A percentile compares a stretch with the other conserved stretches of the same genome.
phyloP scores from a whole-genome alignment of 2,329 filamentous ascomycete genomes.

The Trichophyton verrucosum region DNA sequence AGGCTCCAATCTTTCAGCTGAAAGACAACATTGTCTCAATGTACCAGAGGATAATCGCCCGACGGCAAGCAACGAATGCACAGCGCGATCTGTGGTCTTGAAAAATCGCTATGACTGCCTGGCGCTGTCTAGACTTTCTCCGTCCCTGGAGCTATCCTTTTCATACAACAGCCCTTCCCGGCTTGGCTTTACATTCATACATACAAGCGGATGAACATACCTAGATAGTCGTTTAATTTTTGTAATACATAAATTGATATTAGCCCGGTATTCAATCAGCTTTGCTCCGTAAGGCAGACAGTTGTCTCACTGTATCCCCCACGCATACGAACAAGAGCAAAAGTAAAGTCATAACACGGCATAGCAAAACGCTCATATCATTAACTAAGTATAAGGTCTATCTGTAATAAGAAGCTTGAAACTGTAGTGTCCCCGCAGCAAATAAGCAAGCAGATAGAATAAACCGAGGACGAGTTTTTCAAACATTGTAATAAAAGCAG shows the following conservation, averaged over 20 bases:
- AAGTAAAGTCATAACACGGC: neutral
- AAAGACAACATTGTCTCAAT: constrained; percentile 2
- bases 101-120: neutral
- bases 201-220: too few species aligned
- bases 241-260: neutral
- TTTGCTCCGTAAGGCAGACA: neutral
- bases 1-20: constrained; percentile 2
- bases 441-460: neutral
- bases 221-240: neutral
- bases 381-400: neutral
- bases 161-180: neutral
- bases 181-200: too few species aligned
- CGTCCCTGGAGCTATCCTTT: neutral
- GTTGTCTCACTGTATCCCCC: neutral
- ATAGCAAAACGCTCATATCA: constrained; percentile 1
- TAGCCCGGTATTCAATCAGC: neutral
- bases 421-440: neutral
- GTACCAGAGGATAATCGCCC: constrained; percentile 4
- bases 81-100: constrained; percentile 9
- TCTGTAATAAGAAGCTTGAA: neutral
- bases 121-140: neutral
- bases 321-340: neutral
- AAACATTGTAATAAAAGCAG: neutral
- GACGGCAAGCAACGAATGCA: neutral
- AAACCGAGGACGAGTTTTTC: neutral